phyloP scores from a whole-genome alignment of 78 protist genomes.

The Chrysochromulina tobinii region DNA sequence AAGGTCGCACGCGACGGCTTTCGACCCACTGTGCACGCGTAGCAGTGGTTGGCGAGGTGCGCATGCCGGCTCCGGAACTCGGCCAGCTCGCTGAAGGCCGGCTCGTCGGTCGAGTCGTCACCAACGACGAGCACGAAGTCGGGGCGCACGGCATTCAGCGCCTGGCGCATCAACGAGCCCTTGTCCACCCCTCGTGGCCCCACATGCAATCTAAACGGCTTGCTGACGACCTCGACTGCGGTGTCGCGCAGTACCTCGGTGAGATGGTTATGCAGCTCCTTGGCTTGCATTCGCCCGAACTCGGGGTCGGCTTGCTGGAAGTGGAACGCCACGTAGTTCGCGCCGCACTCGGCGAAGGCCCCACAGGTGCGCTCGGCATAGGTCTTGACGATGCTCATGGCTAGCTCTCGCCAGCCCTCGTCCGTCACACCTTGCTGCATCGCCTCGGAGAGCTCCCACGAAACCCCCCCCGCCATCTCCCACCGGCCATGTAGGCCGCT shows the following conservation, averaged over 20 bases:
- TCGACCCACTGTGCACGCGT: no score
- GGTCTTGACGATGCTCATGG: background rate
- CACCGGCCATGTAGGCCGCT: no score
- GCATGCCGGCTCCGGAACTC: no score
- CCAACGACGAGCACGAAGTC: background rate
- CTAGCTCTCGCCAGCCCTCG: background rate
- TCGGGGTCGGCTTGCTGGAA: conserved; percentile 70
- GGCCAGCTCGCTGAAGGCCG: background rate
- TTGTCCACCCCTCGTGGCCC: background rate
- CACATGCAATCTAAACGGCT: no score
- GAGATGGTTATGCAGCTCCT: background rate
- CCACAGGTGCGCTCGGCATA: conserved; percentile 67
- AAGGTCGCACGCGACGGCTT: no score
- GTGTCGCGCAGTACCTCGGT: background rate
- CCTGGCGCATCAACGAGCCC: background rate
- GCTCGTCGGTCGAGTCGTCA: conserved; percentile 9
- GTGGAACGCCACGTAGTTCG: conserved; percentile 58
- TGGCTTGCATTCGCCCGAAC: conserved; percentile 50
- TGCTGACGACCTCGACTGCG: background rate
- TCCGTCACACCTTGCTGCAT: no score
- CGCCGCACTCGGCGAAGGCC: conserved; percentile 53
- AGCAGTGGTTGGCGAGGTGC: no score
- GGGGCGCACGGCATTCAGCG: background rate
- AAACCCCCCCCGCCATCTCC: no score
- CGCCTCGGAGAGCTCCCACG: no score